Percentiles rank a stretch among this genome's conserved stretches.
Conservation (phyloP, 805 yeast species). For the Ogataea polymorpha region DNA sequence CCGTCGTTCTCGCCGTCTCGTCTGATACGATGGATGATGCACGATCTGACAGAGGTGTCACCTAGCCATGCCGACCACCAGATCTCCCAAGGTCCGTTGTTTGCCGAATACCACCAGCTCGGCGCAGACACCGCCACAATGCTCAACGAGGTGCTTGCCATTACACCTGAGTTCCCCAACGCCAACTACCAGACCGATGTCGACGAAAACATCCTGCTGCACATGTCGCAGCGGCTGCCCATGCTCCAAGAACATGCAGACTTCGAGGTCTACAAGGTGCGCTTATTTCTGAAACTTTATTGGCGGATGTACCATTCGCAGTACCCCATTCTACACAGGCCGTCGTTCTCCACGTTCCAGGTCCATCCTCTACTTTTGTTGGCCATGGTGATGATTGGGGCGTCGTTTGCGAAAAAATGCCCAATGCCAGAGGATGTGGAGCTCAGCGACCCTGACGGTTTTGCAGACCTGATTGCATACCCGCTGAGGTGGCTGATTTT, state of each 20-base stretch:
- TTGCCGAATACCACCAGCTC: conserved; percentile 16
- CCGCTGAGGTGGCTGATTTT: conserved; percentile 46
- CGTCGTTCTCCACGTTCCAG: conserved; percentile 47
- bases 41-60: conserved; percentile 15
- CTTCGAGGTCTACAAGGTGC: conserved; percentile 18
- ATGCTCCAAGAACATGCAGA: conserved; percentile 18
- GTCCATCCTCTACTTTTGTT: conserved; percentile 52
- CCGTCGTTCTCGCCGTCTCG: conserved; percentile 15
- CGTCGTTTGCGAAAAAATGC: conserved; percentile 27
- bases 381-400: conserved; percentile 56
- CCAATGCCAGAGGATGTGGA: conserved; percentile 2
- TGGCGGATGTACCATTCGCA: conserved; percentile 59
- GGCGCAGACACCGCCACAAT: conserved; percentile 20
- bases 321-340: conserved; percentile 44
- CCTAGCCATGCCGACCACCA: conserved; percentile 9
- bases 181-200: conserved; percentile 22
- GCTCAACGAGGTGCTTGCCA: conserved; percentile 23
- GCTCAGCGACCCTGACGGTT: conserved; percentile 21
- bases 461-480: conserved; percentile 37
- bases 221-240: conserved; percentile 21
- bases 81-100: conserved; percentile 15
- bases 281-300: conserved; percentile 34
- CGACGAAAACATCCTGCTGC: conserved; percentile 15
- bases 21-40: conserved; percentile 20
- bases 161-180: conserved; percentile 24